phyloP scores from a whole-genome alignment of 2,329 filamentous ascomycete species.

The Canariomyces notabilis region DNA sequence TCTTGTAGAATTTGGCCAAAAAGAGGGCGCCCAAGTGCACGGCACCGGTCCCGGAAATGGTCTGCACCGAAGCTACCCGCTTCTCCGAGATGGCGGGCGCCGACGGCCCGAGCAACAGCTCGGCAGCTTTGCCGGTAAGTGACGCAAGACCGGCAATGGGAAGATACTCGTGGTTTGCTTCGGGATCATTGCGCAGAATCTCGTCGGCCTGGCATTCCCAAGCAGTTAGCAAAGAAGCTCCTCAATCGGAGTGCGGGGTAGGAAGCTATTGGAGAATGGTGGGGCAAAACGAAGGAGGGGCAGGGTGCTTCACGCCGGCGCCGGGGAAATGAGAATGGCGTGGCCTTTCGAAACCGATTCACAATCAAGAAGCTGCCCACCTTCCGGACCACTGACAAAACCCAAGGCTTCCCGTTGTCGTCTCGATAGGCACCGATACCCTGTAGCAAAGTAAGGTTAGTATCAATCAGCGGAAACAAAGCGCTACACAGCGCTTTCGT shows the following conservation, averaged over 20 bases:
- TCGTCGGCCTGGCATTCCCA: constrained; percentile 68
- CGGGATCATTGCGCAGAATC: constrained; percentile 78
- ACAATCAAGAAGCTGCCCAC: constrained; percentile 41
- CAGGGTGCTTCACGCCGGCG: too few relatives aligned
- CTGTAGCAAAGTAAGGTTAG: constrained; percentile 31
- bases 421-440: constrained; percentile 91
- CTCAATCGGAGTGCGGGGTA: constrained; percentile 9
- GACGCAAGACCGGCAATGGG: constrained; percentile 84
- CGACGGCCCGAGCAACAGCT: constrained; percentile 75
- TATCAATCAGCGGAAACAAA: not conserved
- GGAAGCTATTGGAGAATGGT: constrained; percentile 11
- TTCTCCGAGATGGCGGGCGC: constrained; percentile 81
- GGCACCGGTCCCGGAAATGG: constrained; percentile 94
- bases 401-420: constrained; percentile 93
- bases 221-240: constrained; percentile 8
- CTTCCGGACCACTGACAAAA: constrained; percentile 94
- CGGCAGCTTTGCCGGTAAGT: constrained; percentile 86
- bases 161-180: constrained; percentile 96
- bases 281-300: constrained; percentile 7
- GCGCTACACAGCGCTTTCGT: not conserved
- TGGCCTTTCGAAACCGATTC: not conserved
- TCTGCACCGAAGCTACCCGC: constrained; percentile 77
- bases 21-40: constrained; percentile 91
- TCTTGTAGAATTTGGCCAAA: constrained; percentile 83
- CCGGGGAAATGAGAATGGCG: too few relatives aligned